These are phyloP conservation scores for Neurospora sublineolata DNA, from an alignment of 495 filamentous ascomycete species.

Conservation along the genomic window DNA sequence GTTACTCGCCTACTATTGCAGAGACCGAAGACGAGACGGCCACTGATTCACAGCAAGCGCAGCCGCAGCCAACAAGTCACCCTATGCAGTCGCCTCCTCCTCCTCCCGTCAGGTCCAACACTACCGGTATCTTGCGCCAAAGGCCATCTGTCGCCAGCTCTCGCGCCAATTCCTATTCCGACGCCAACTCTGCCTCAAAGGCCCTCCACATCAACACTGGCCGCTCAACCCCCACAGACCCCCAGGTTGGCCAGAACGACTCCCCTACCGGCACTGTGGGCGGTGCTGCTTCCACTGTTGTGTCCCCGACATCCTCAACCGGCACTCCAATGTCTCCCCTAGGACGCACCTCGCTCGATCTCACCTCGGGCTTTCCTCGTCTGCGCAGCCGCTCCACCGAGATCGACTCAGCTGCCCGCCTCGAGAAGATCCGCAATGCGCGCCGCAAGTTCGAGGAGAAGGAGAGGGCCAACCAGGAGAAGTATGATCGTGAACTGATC, in stretches of 20 bases:
- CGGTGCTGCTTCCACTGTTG: constrained; percentile 6
- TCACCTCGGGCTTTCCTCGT: constrained; percentile 33
- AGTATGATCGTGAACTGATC: constrained; percentile 44
- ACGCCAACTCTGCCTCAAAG: constrained; percentile 21
- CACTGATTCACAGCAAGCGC: constrained; percentile 13
- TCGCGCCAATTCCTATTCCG: constrained; percentile 31
- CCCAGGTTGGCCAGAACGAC: constrained; percentile 18
- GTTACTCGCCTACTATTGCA: constrained; percentile 33
- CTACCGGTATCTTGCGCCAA: constrained; percentile 2
- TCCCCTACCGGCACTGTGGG: constrained; percentile 19
- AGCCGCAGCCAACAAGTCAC: constrained; percentile 11
- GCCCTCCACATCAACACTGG: constrained; percentile 34
- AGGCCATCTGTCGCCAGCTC: constrained; percentile 30
- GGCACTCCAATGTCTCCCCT: constrained; percentile 34
- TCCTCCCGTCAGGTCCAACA: background rate
- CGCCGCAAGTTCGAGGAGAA: constrained; percentile 43
- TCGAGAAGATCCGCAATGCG: constrained; percentile 38
- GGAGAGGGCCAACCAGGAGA: constrained; percentile 44
- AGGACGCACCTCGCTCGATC: constrained; percentile 37
- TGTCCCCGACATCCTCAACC: constrained; percentile 11
- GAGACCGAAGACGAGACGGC: constrained; percentile 38
- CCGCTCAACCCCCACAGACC: constrained; percentile 18
- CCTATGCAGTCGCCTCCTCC: constrained; percentile 2
- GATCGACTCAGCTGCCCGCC: constrained; percentile 31
- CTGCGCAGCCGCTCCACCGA: constrained; percentile 39